These are phyloP conservation scores for Ploettnerulaceae sp. DNA, from an alignment of 2,329 filamentous ascomycete species.

Conservation along the genomic window DNA sequence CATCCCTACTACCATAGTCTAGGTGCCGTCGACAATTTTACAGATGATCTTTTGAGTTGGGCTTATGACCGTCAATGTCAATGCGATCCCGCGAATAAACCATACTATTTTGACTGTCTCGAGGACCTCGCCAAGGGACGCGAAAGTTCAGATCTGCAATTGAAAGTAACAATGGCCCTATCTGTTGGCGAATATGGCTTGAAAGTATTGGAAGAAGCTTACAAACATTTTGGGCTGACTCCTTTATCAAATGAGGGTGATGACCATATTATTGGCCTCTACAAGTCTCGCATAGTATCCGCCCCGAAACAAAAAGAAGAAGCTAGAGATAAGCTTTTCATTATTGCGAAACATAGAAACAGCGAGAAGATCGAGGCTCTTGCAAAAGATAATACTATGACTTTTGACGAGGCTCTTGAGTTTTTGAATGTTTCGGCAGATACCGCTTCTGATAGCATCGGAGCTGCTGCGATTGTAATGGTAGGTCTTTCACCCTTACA, in stretches of 20 bases:
- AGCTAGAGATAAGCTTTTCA: conserved; percentile 49
- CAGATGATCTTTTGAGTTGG: conserved; percentile 55
- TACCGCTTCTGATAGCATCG: conserved; percentile 32
- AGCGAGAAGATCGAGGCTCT: conserved; percentile 55
- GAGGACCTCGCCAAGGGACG: conserved; percentile 49
- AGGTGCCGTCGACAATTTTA: conserved; percentile 57
- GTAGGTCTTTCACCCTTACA: conserved; percentile 21
- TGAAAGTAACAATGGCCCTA: conserved; percentile 51
- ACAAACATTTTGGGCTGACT: conserved; percentile 52
- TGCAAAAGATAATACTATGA: conserved; percentile 52
- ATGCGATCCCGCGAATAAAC: conserved; percentile 48
- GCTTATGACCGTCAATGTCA: conserved; percentile 56
- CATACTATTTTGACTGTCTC: conserved; percentile 64
- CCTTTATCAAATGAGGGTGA: conserved; percentile 44
- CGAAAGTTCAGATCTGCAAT: conserved; percentile 49
- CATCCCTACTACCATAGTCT: conserved; percentile 53
- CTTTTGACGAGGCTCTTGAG: conserved; percentile 57
- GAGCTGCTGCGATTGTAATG: conserved; percentile 31
- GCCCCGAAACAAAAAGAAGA: conserved; percentile 50
- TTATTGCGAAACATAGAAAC: conserved; percentile 53
- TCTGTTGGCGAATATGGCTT: conserved; percentile 54
- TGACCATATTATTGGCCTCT: conserved; percentile 57
- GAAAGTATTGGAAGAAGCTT: conserved; percentile 53
- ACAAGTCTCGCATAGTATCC: conserved; percentile 53
- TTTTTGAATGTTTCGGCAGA: conserved; percentile 47